A percentile compares a stretch with the other conserved stretches of the same genome.
Evolutionary conservation across 179 eudicot genomes (phyloP).

Genomic region (Gypsophila paniculata): DNA sequence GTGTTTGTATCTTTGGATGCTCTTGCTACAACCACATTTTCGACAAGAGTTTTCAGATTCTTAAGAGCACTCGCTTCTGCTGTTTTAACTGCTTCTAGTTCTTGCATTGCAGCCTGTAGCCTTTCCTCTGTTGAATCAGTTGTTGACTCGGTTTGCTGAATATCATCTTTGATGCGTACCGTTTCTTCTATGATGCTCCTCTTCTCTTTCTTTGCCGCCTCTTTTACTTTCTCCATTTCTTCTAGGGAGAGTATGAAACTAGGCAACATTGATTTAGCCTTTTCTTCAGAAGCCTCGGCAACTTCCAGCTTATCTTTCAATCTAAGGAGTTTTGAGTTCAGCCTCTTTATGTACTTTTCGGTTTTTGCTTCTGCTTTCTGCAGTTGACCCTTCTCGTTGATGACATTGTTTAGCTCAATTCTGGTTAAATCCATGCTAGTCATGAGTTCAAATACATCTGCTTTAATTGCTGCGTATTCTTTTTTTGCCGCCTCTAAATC

Average conservation of each 20-base stretch:
- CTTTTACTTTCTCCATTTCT: conserved; percentile 42
- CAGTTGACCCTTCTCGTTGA: conserved; percentile 35
- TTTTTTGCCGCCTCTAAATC: conserved; percentile 58
- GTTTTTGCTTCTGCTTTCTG: conserved; percentile 45
- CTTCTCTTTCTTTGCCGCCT: conserved; percentile 44
- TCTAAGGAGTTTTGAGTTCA: conserved; percentile 59
- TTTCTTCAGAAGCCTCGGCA: conserved; percentile 46
- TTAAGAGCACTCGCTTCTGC: conserved; percentile 64
- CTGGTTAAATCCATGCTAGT: conserved; percentile 62
- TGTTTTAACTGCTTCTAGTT: conserved; percentile 48
- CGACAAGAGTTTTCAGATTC: conserved; percentile 43
- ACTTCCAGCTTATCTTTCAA: conserved; percentile 56
- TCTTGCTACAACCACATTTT: conserved; percentile 47
- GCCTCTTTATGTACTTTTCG: conserved; percentile 39
- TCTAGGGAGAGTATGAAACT: conserved; percentile 47
- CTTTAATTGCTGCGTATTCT: conserved; percentile 42
- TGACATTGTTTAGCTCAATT: conserved; percentile 39
- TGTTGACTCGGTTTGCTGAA: conserved; percentile 43
- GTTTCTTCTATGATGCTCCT: conserved; percentile 40
- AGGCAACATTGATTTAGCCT: conserved; percentile 39
- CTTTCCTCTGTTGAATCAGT: conserved; percentile 45
- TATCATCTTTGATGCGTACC: conserved; percentile 33
- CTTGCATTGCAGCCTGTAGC: conserved; percentile 46
- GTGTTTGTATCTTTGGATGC: conserved; percentile 48
- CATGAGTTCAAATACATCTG: conserved; percentile 61